Evolutionary conservation across 176 grass and related monocot species (phyloP).

Genomic region (Thinopyrum elongatum): DNA sequence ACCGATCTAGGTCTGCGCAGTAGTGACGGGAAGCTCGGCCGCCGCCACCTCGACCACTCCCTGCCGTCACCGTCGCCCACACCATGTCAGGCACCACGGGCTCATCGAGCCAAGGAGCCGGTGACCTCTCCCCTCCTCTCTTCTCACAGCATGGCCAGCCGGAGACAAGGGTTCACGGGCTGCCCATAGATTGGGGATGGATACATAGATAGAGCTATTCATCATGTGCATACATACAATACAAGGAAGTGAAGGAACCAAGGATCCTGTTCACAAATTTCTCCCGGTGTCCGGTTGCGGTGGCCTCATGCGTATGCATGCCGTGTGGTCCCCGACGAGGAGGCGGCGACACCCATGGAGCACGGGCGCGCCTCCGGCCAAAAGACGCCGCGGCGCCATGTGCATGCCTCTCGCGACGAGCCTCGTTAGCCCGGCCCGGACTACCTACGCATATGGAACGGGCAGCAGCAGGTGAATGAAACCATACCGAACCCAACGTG

Average conservation of each 20-base stretch:
- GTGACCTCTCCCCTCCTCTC: too few species aligned
- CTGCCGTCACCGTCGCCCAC: too few species aligned
- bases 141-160: background rate
- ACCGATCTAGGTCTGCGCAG: too few species aligned
- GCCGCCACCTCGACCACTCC: too few species aligned
- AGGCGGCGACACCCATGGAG: background rate
- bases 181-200: background rate
- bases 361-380: background rate
- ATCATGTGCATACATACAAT: background rate
- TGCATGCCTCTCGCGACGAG: background rate
- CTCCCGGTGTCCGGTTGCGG: slow-evolving; percentile 33
- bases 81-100: too few species aligned
- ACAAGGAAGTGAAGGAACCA: background rate
- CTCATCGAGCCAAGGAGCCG: too few species aligned
- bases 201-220: too few species aligned
- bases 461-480: too few species aligned
- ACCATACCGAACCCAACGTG: too few species aligned
- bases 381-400: slow-evolving; percentile 37
- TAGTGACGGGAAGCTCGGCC: too few species aligned
- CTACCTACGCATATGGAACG: background rate
- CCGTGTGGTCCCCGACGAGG: background rate
- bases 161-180: slow-evolving; percentile 20
- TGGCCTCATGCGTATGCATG: too few species aligned
- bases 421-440: background rate
- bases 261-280: slow-evolving; percentile 14